These are phyloP conservation scores for Tritrichomonas musculus DNA, from an alignment of 208 protist genomes.

Conservation along the genomic window DNA sequence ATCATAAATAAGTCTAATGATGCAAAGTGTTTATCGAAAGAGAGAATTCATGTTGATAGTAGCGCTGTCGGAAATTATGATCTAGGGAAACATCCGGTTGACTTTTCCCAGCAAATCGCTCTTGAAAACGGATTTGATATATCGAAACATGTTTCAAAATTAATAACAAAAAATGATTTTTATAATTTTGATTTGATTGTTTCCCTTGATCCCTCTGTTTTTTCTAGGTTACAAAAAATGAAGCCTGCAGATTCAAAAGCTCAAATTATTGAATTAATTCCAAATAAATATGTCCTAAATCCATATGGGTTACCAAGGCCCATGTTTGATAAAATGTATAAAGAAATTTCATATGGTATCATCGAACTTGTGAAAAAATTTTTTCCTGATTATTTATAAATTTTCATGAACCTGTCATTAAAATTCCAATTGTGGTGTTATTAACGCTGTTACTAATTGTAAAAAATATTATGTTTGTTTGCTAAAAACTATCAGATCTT, in stretches of 20 bases:
- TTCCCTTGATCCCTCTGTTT: neutral
- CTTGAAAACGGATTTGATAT: neutral
- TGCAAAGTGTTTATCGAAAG: too few species aligned
- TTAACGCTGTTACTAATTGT: too few species aligned
- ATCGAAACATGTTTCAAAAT: neutral
- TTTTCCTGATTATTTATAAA: too few species aligned
- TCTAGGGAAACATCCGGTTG: neutral
- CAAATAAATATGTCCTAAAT: neutral
- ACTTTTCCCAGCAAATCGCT: neutral
- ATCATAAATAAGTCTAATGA: too few species aligned
- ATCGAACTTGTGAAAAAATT: too few species aligned
- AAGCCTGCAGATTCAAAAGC: neutral
- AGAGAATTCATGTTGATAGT: neutral
- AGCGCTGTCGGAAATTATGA: neutral
- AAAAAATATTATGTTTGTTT: too few species aligned
- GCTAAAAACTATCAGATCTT: too few species aligned
- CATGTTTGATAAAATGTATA: neutral
- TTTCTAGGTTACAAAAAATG: neutral
- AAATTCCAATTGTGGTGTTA: too few species aligned
- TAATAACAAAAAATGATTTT: conserved; percentile 27
- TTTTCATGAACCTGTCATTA: too few species aligned
- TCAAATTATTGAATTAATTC: conserved; percentile 5
- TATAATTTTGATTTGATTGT: neutral
- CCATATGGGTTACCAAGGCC: neutral
- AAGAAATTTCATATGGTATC: neutral